These are phyloP conservation scores for Chenopodium suecicum DNA, from an alignment of 148 eudicot species.

Conservation along the genomic window DNA sequence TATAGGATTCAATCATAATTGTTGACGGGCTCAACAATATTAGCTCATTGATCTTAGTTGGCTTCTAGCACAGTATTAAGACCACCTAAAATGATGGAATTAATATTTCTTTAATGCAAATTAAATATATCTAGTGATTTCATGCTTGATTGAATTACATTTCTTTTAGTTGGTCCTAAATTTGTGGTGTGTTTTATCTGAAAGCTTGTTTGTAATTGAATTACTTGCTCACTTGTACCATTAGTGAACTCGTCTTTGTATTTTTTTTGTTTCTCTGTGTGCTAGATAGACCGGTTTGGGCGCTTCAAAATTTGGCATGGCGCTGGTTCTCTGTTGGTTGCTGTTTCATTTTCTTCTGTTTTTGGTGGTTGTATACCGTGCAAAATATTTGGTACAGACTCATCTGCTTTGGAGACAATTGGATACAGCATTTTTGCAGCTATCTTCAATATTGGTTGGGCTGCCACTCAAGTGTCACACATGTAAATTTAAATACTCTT, in stretches of 20 bases:
- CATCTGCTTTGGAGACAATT: constrained; percentile 62
- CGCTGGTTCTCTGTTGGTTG: constrained; percentile 80
- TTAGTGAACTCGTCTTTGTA: constrained; percentile 10
- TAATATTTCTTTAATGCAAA: too few relatives aligned
- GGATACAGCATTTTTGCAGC: constrained; percentile 87
- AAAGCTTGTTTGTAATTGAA: not conserved
- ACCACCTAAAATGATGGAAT: too few relatives aligned
- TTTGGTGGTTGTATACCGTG: constrained; percentile 90
- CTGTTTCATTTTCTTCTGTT: constrained; percentile 96
- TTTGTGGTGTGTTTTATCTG: not conserved
- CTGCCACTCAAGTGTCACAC: constrained; percentile 95
- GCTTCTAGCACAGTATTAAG: too few relatives aligned
- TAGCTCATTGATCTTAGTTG: too few relatives aligned
- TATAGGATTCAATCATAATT: too few relatives aligned
- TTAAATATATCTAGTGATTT: too few relatives aligned
- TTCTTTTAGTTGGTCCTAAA: too few relatives aligned
- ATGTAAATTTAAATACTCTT: constrained; percentile 51
- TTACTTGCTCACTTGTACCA: not conserved
- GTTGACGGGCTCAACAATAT: too few relatives aligned
- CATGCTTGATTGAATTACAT: too few relatives aligned
- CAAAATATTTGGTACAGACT: constrained; percentile 70
- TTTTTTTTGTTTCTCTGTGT: constrained; percentile 17
- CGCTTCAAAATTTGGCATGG: constrained; percentile 92
- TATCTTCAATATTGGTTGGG: constrained; percentile 92
- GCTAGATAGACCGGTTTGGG: constrained; percentile 93